Evolutionary conservation across 257 asterid species (phyloP).

Genomic region (Scutellaria galericulata): DNA sequence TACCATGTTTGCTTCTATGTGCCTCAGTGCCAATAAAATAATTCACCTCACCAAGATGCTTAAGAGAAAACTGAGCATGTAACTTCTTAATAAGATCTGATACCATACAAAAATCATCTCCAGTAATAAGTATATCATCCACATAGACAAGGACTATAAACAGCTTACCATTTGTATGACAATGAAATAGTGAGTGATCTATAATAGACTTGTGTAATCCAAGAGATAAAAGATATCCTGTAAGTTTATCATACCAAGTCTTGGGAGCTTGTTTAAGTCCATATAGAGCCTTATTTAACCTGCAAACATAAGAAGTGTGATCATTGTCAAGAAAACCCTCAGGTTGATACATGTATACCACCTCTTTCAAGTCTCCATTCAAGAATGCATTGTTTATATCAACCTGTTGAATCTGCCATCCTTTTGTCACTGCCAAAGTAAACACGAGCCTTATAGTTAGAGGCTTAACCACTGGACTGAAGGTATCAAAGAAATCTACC

Average conservation of each 20-base stretch:
- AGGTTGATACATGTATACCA: background rate
- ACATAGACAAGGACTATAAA: background rate
- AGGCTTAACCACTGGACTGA: background rate
- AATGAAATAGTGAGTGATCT: background rate
- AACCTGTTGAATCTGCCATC: background rate
- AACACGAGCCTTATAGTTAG: background rate
- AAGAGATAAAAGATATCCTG: rapidly evolving
- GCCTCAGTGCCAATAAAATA: background rate
- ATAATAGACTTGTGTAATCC: background rate
- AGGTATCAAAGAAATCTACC: background rate
- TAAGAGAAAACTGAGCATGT: background rate
- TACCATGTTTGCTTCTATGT: background rate
- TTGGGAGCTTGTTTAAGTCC: background rate
- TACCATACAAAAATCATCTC: background rate
- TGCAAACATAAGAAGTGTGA: background rate
- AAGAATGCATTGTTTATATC: background rate
- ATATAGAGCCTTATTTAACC: background rate
- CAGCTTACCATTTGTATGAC: rapidly evolving
- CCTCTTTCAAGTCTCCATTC: background rate
- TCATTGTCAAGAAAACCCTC: background rate
- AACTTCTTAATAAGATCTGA: background rate
- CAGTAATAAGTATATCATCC: background rate
- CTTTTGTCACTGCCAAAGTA: background rate
- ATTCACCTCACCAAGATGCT: background rate
- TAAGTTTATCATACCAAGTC: background rate